Conservation (phyloP, 106 monocot species). For the Dioscorea zingiberensis region DNA sequence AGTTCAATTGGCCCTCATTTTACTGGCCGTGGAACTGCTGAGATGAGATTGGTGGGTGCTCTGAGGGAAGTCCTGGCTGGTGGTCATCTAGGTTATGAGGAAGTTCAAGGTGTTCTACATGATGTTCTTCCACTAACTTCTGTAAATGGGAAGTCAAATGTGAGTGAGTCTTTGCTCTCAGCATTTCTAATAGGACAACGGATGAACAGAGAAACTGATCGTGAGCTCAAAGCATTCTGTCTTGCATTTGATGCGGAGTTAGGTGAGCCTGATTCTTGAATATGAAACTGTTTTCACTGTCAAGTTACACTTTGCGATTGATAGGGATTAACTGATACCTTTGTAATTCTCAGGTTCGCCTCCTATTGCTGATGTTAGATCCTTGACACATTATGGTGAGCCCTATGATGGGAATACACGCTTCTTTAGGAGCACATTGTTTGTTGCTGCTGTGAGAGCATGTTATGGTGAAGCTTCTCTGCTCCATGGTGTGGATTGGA, state of each 20-base stretch:
- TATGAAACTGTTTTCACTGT: background rate
- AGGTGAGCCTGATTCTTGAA: constrained; percentile 31
- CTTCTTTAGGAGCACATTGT: constrained; percentile 87
- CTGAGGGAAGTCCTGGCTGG: constrained; percentile 91
- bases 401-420: constrained; percentile 99
- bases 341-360: constrained; percentile 32
- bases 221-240: constrained; percentile 91
- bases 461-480: constrained; percentile 91
- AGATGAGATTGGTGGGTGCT: constrained; percentile 95
- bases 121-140: constrained; percentile 63
- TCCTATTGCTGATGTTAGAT: constrained; percentile 87
- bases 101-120: constrained; percentile 74
- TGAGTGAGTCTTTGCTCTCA: constrained; percentile 64
- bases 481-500: constrained; percentile 97
- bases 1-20: constrained; percentile 55
- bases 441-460: constrained; percentile 97
- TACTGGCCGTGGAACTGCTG: constrained; percentile 50
- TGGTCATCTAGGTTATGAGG: constrained; percentile 92
- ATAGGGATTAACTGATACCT: background rate
- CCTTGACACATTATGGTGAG: constrained; percentile 98
- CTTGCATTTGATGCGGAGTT: constrained; percentile 92
- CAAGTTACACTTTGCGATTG: too few relatives aligned
- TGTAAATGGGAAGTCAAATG: constrained; percentile 27
- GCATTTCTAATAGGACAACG: constrained; percentile 96
- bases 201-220: constrained; percentile 92